Percentiles rank a stretch among this genome's conserved stretches.
Conservation (phyloP, 2,329 filamentous ascomycete genomes). For the Tolypocladium tundrense region DNA sequence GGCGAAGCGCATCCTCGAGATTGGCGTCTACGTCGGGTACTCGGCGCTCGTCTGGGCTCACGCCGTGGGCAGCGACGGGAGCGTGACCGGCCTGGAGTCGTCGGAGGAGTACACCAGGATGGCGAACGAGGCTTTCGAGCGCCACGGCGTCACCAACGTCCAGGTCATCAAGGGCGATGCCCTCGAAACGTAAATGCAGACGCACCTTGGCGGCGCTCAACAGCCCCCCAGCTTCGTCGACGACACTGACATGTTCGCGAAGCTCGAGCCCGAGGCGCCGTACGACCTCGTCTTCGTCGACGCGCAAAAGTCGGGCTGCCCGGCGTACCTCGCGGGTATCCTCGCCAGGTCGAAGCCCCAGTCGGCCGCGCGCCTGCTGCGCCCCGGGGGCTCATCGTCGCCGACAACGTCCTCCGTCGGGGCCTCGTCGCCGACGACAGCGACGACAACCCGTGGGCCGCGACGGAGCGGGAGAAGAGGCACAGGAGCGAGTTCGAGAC, state of each 20-base stretch:
- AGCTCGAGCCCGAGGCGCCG: conserved; percentile 26
- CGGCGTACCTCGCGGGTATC: conserved; percentile 30
- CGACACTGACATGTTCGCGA: conserved; percentile 8
- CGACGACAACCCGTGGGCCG: conserved; percentile 22
- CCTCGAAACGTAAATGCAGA: conserved; percentile 25
- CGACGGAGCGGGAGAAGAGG: conserved; percentile 3
- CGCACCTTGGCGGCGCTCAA: background rate
- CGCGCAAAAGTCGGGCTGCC: conserved; percentile 37
- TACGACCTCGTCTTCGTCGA: conserved; percentile 41
- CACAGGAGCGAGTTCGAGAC: conserved; percentile 10
- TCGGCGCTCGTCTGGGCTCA: conserved; percentile 30
- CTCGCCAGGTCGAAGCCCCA: conserved; percentile 27
- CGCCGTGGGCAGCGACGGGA: conserved; percentile 21
- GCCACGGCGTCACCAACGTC: conserved; percentile 27
- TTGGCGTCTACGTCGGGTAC: conserved; percentile 32
- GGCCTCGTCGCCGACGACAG: conserved; percentile 31
- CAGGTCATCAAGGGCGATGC: conserved; percentile 32
- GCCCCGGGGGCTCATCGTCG: conserved; percentile 33
- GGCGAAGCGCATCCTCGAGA: conserved; percentile 29
- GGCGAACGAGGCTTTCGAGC: conserved; percentile 23
- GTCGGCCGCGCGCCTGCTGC: conserved; percentile 25
- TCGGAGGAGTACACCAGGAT: conserved; percentile 26
- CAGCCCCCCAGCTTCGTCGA: background rate
- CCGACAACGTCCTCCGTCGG: conserved; percentile 37
- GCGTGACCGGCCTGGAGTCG: conserved; percentile 29